A percentile compares a stretch with the other conserved stretches of the same genome.
These are phyloP conservation scores for Hymenoscyphus albidus DNA, from an alignment of 2,329 filamentous ascomycete species.

Conservation along the genomic window DNA sequence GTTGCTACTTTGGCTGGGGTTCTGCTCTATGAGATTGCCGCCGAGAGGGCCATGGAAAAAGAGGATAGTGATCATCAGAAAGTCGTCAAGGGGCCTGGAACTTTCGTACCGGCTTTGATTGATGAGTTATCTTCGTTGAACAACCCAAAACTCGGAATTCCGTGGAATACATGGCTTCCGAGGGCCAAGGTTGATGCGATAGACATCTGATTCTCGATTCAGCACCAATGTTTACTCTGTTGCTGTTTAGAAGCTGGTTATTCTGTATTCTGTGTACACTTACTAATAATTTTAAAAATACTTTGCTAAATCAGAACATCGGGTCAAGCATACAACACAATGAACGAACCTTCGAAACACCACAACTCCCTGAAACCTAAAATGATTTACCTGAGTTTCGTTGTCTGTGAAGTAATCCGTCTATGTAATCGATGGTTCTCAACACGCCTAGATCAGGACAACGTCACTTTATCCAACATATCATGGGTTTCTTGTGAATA, in stretches of 20 bases:
- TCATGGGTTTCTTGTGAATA: too few species aligned
- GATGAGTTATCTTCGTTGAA: conserved; percentile 61
- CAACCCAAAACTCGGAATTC: conserved; percentile 46
- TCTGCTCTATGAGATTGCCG: conserved; percentile 71
- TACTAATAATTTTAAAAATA: too few species aligned
- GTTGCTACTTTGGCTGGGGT: conserved; percentile 68
- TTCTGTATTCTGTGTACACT: not conserved
- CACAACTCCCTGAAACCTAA: too few species aligned
- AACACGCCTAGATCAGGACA: too few species aligned
- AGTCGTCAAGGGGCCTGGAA: conserved; percentile 62
- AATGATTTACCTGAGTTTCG: too few species aligned
- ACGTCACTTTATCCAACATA: too few species aligned
- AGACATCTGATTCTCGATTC: conserved; percentile 2
- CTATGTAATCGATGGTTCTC: too few species aligned
- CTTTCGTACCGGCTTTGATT: conserved; percentile 80
- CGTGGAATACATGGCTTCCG: conserved; percentile 44
- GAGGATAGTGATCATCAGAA: conserved; percentile 49
- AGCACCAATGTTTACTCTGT: not conserved
- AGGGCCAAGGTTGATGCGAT: conserved; percentile 47
- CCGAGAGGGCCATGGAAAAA: conserved; percentile 60
- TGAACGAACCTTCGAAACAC: too few species aligned
- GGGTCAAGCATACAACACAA: too few species aligned
- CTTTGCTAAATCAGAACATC: too few species aligned
- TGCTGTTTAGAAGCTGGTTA: not conserved
- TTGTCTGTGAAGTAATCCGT: too few species aligned